Evolutionary conservation across 2,329 filamentous ascomycete genomes (phyloP).

Genomic region (Beauveria bassiana): DNA sequence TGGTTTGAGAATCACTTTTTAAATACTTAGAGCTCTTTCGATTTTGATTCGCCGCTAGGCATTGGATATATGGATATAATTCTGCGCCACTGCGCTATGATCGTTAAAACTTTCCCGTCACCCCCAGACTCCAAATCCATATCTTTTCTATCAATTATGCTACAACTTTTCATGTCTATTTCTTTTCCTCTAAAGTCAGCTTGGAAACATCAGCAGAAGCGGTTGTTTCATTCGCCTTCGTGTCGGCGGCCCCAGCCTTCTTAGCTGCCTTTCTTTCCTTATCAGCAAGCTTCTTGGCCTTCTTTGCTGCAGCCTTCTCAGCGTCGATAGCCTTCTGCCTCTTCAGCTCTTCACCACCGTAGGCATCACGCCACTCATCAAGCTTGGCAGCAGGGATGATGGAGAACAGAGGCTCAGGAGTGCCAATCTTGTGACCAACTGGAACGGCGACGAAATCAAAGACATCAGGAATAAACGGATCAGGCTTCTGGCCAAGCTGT

Average conservation of each 20-base stretch:
- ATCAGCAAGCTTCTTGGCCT: conserved; percentile 43
- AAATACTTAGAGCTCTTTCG: not conserved
- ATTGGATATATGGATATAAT: conserved; percentile 4
- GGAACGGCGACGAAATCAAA: conserved; percentile 57
- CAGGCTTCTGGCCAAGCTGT: conserved; percentile 58
- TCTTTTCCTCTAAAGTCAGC: conserved; percentile 6
- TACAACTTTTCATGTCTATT: conserved; percentile 2
- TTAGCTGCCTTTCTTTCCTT: conserved; percentile 37
- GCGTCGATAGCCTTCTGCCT: conserved; percentile 58
- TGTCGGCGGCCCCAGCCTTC: conserved; percentile 26
- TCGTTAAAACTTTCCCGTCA: conserved; percentile 2
- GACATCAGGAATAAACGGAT: conserved; percentile 52
- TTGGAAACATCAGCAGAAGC: conserved; percentile 2
- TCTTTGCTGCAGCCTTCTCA: conserved; percentile 43
- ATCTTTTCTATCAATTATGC: conserved; percentile 1
- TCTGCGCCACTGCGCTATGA: conserved; percentile 2
- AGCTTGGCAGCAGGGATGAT: conserved; percentile 75
- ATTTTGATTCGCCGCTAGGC: not conserved
- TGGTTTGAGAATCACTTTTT: not conserved
- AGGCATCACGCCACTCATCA: conserved; percentile 73
- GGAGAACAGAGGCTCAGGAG: conserved; percentile 72
- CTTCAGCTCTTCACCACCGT: conserved; percentile 56
- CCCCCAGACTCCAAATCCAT: conserved; percentile 7
- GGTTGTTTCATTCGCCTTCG: not conserved
- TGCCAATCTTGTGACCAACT: conserved; percentile 73